Conservation (phyloP, 768 basidiomycete species). For the Rhizopogon salebrosus region DNA sequence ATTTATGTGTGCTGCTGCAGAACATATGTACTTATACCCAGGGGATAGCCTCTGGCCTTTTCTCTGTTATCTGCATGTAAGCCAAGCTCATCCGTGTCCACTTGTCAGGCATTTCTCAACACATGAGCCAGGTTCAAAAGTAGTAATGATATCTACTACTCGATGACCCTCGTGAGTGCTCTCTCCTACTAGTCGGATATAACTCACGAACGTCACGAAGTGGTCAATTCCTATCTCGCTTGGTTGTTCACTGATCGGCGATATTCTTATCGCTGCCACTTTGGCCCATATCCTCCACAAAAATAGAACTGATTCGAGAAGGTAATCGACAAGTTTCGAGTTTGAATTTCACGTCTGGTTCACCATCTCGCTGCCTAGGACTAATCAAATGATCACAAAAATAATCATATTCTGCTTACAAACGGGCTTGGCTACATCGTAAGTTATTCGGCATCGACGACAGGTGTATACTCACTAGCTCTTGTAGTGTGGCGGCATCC, state of each 20-base stretch:
- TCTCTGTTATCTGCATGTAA: neutral
- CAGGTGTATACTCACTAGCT: neutral
- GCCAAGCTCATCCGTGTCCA: neutral
- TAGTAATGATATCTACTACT: neutral
- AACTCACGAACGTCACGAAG: slow-evolving; percentile 5
- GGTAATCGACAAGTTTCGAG: slow-evolving; percentile 7
- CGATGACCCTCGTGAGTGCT: neutral
- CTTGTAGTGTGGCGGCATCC: slow-evolving; percentile 12
- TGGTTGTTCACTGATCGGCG: slow-evolving; percentile 14
- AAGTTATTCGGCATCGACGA: neutral
- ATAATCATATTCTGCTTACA: slow-evolving; percentile 17
- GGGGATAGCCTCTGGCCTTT: neutral
- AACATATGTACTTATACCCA: neutral
- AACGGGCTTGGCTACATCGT: slow-evolving; percentile 24
- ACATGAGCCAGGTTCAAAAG: neutral
- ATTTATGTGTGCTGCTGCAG: neutral
- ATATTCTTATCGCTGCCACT: slow-evolving; percentile 19
- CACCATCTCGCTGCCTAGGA: slow-evolving; percentile 1
- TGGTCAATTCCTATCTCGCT: slow-evolving; percentile 18
- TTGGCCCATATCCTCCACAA: slow-evolving; percentile 11
- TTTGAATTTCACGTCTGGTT: neutral
- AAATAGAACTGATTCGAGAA: slow-evolving; percentile 3
- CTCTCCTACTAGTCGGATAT: neutral
- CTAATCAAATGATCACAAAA: slow-evolving; percentile 11
- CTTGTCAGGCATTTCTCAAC: neutral